Conservation (phyloP, 2,329 filamentous ascomycete species). For the Colletotrichum sp. region DNA sequence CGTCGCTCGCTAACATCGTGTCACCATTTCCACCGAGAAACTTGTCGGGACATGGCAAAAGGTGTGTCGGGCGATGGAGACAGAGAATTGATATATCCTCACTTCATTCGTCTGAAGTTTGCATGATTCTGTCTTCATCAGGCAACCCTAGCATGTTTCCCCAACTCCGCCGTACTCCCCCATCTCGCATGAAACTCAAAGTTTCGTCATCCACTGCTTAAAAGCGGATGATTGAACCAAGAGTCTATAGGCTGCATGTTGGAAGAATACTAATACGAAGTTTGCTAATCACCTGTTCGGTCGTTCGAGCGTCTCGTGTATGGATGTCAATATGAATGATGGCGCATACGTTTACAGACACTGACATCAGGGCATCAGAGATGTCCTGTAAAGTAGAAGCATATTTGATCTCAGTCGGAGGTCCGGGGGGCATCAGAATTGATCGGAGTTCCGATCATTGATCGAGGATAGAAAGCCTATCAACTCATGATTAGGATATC, state of each 20-base stretch:
- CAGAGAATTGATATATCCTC: not conserved
- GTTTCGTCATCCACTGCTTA: not conserved
- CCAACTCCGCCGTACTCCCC: not conserved
- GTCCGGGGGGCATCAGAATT: no score
- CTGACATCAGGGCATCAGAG: no score
- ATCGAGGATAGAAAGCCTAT: no score
- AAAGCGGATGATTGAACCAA: not conserved
- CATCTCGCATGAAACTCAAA: not conserved
- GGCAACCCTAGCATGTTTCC: not conserved
- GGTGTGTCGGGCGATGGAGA: accelerated
- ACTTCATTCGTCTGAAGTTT: not conserved
- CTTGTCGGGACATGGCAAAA: not conserved
- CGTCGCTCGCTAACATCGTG: not conserved
- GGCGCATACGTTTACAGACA: no score
- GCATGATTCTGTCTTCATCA: not conserved
- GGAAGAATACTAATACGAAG: not conserved
- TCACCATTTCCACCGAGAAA: not conserved
- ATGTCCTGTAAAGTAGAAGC: no score
- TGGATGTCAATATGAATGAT: no score
- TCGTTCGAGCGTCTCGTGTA: not conserved
- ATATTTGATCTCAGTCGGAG: no score
- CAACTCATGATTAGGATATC: no score
- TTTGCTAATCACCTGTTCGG: not conserved
- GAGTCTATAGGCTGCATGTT: not conserved
- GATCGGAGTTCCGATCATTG: no score